Base-by-base conservation (phyloP, 495 filamentous ascomycete genomes). In the Symbiotaphrina buchneri region DNA sequence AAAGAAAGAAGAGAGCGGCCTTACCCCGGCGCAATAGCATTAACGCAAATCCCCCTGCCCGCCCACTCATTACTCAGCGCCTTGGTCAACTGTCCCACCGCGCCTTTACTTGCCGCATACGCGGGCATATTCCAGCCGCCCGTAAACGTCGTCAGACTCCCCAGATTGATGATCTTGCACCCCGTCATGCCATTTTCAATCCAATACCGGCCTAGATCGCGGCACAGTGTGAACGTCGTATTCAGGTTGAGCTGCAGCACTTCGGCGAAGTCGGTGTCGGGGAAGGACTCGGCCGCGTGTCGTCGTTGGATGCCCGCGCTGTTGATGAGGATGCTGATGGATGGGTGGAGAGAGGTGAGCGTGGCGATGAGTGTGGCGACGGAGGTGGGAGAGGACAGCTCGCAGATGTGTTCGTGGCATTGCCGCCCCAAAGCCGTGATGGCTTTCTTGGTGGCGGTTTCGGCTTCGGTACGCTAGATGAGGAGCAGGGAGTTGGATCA, bases 41-140 rank as follows among this genome's bases (percentile, higher is more conserved):
- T 46, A 18, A 40, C 34, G 16, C 40, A 33, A 20, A 48, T 46
- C 2, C 43, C 43, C 14, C 41, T 40, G 13, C 29, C 37, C 10
- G 46, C 43, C 46, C 47, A 48, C 36, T 49, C 47, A 23, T 47
- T 49, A 23, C 28, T 38, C 13, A 48, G 31, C 1, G 42, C 42
- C 30, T 48, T 47, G 2, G 46, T 49, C 10, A 46, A 14, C 19
- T 47, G 42, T 6, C 31, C 26, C 14, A 49, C 41, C 5, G 27
- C 47, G 4, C 45, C 45, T 34, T 48, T 49, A 18, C 30, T 37
- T 1, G 38, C 40, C 2, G 43, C 38, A 30, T 49, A 49, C 7
- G 43, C 36, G 1, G 38, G 24, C 10, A 49, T 36, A 1, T 39
- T 32, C 10, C 31, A 36, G 8, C 34, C 30, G 6, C 42, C 47